Percentiles rank a stretch among this genome's conserved stretches.
phyloP scores from a whole-genome alignment of 2,329 filamentous ascomycete species.

The Aspergillus thermomutatus region DNA sequence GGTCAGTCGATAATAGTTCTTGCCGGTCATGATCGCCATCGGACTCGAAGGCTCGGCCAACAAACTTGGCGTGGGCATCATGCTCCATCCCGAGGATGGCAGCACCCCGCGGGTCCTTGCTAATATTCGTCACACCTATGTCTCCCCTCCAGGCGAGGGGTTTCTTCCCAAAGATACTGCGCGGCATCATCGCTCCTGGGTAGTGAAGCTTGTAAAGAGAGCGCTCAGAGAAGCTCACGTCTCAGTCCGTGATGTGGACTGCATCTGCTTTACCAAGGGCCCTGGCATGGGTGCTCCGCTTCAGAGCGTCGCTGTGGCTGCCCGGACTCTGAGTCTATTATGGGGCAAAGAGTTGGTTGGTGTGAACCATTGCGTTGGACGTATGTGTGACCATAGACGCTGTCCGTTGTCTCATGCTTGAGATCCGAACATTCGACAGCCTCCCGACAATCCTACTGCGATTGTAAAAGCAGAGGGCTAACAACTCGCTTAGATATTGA shows the following conservation, averaged over 20 bases:
- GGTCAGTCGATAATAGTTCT: neutral
- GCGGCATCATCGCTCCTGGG: conserved; percentile 81
- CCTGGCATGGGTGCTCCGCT: conserved; percentile 96
- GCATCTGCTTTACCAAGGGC: conserved; percentile 92
- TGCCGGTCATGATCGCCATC: conserved; percentile 58
- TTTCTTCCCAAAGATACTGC: conserved; percentile 97
- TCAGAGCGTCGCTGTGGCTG: conserved; percentile 79
- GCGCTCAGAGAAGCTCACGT: conserved; percentile 70
- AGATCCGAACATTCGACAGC: neutral
- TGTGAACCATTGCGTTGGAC: conserved; percentile 96
- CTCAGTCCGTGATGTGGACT: conserved; percentile 67
- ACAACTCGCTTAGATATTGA: conserved; percentile 65
- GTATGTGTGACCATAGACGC: conserved; percentile 35
- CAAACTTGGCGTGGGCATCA: conserved; percentile 92
- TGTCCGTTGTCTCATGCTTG: neutral
- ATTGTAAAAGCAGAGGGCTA: neutral
- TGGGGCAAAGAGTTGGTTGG: conserved; percentile 89
- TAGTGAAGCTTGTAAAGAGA: conserved; percentile 74
- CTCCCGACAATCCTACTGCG: neutral
- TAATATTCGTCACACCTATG: conserved; percentile 92
- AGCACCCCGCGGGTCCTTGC: conserved; percentile 69
- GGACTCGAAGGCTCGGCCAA: conserved; percentile 93
- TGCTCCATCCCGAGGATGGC: conserved; percentile 63
- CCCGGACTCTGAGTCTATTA: conserved; percentile 73
- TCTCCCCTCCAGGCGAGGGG: conserved; percentile 85